A percentile compares a stretch with the other conserved stretches of the same genome.
These are phyloP conservation scores for Skeletonema menzelii DNA, from an alignment of 108 stramenopile genomes.

Conservation along the genomic window DNA sequence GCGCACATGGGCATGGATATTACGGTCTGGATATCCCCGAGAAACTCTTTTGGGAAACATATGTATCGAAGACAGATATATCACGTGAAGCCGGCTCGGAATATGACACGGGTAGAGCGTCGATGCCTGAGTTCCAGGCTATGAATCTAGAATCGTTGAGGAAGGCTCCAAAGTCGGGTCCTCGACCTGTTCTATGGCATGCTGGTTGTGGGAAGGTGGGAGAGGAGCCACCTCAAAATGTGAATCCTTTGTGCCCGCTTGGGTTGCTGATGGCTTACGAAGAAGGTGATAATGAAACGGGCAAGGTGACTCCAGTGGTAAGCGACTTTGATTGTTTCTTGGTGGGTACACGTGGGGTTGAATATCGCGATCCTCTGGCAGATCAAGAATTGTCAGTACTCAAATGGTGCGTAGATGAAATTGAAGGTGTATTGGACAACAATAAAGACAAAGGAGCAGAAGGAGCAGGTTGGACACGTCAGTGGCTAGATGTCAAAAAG, in stretches of 20 bases:
- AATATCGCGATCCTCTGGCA: background rate
- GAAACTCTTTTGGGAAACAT: too few relatives aligned
- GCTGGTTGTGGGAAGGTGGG: too few relatives aligned
- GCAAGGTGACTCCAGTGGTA: slow-evolving; percentile 10
- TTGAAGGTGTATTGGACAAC: background rate
- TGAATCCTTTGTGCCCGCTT: background rate
- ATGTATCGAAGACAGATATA: too few relatives aligned
- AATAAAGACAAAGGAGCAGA: background rate
- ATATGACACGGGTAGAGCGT: too few relatives aligned
- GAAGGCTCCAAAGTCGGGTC: background rate
- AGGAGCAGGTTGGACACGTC: slow-evolving; percentile 2
- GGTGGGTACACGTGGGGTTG: slow-evolving; percentile 13
- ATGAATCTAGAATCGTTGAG: background rate
- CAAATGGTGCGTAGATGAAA: background rate
- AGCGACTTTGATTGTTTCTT: slow-evolving; percentile 20
- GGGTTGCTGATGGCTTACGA: slow-evolving; percentile 14
- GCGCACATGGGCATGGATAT: too few relatives aligned
- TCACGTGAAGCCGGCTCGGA: too few relatives aligned
- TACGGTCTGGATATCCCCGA: too few relatives aligned
- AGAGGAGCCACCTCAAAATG: background rate
- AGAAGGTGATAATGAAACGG: background rate
- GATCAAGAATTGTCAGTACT: background rate
- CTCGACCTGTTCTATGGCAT: background rate
- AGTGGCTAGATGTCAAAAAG: too few relatives aligned
- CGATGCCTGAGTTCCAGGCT: too few relatives aligned